Evolutionary conservation across 2,329 filamentous ascomycete species (phyloP), one percentile per base, ranked within the genome.

Genomic region (Penicillium corylophilum): DNA sequence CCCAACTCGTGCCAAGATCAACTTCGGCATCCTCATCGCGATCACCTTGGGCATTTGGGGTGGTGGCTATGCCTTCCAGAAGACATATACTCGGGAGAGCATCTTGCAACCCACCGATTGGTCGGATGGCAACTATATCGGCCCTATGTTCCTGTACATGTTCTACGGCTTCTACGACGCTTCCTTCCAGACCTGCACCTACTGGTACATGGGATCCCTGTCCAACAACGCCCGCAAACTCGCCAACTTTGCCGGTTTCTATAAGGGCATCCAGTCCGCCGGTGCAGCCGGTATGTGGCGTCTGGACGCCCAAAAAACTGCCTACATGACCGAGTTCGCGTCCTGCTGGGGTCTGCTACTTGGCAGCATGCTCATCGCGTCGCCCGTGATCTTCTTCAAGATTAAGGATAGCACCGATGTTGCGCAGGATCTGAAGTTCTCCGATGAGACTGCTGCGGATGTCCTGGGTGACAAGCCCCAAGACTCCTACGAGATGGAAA

Each of bases 191-290:
- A 93, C 90, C 0, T 85, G 80, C 64, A 86, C 92, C 44, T 96
- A 97, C 79, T 96, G 92, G 92, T 92, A 88, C 77, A 96, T 97
- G 88, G 93, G 93, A 45, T 84, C 92, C 7, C 80, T 96, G 39
- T 92, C 89, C 68, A 97, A 97, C 82, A 95, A 93, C 57, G 85
- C 89, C 54, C 90, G 92, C 71, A 93, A 91, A 72, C 83, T 93
- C 24, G 92, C 93, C 75, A 96, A 96, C 78, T 88, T 93, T 66
- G 88, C 90, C 38, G 92, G 89, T 56, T 92, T 89, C 78, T 94
- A 94, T 82, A 94, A 94, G 77, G 87, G 87, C 45, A 88, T 95
- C 58, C 90, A 95, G 72, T 93, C 89, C n/a, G 89, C 89, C 16
- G 90, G 90, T 62, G 85, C 86, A 3, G 90, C 88, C 52, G 82